These are phyloP conservation scores for Cordyceps farinosa DNA, from an alignment of 2,329 filamentous ascomycete species.

Conservation along the genomic window DNA sequence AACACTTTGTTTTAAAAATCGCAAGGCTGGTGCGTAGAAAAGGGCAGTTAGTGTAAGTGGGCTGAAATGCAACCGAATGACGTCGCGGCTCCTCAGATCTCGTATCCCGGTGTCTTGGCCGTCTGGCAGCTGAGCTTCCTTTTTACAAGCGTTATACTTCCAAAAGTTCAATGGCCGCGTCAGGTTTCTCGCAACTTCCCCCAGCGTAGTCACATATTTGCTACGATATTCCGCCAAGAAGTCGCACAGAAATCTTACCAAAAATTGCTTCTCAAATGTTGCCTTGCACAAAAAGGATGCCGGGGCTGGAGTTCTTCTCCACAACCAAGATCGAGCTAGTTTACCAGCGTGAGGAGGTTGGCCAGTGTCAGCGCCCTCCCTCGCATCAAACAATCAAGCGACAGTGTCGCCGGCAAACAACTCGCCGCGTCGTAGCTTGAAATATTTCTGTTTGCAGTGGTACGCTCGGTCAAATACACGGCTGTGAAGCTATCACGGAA, in stretches of 20 bases:
- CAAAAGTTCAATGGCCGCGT: not conserved
- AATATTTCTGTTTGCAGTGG: not conserved
- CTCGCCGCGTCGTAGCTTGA: not conserved
- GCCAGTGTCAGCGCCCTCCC: not conserved
- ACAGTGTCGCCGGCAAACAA: not conserved
- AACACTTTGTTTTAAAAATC: not conserved
- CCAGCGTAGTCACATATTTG: not conserved
- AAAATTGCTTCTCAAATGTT: not conserved
- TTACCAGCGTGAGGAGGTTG: not conserved
- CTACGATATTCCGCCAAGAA: not conserved
- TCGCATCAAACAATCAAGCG: not conserved
- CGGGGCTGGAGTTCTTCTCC: not conserved
- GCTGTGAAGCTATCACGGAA: not conserved
- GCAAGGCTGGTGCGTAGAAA: constrained; percentile 38
- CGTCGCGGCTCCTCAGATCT: not conserved
- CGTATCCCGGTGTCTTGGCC: not conserved
- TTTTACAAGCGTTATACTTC: not conserved
- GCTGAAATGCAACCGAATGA: not conserved
- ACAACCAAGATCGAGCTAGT: not conserved
- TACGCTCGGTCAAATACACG: not conserved
- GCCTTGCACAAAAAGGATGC: too few relatives aligned
- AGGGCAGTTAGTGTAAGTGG: not conserved
- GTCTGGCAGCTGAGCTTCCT: not conserved
- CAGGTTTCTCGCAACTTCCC: not conserved
- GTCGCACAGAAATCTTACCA: not conserved